Conservation (phyloP, 306 rosid species). For the Calophaca sinica region DNA sequence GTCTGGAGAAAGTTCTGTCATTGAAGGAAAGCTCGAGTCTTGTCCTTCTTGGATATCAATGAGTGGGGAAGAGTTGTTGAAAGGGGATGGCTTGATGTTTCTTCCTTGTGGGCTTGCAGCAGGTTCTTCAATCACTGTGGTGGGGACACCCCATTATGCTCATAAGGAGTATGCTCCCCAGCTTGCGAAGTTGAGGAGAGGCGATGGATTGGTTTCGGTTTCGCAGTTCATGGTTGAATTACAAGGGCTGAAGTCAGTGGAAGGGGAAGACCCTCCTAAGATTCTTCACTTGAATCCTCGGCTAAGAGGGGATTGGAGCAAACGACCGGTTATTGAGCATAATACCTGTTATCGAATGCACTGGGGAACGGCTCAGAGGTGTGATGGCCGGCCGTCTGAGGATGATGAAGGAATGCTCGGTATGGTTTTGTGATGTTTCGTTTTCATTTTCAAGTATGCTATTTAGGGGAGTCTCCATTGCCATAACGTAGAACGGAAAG, state of each 20-base stretch:
- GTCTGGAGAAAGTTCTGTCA: conserved; percentile 57
- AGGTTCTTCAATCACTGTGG: conserved; percentile 91
- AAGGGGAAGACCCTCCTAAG: conserved; percentile 99
- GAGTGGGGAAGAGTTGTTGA: conserved; percentile 68
- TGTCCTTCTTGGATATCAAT: conserved; percentile 96
- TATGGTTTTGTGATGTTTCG: conserved; percentile 50
- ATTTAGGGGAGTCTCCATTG: conserved; percentile 18
- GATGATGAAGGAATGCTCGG: conserved; percentile 86
- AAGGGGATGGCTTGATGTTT: conserved; percentile 80
- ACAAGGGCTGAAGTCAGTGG: conserved; percentile 93
- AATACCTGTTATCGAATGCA: conserved; percentile 98
- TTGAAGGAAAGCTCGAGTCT: conserved; percentile 71
- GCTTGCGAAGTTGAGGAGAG: conserved; percentile 61
- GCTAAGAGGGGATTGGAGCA: conserved; percentile 93
- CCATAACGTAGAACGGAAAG: conserved; percentile 22
- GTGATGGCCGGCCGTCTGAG: conserved; percentile 80
- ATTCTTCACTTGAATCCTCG: conserved; percentile 95
- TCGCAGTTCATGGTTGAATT: conserved; percentile 94
- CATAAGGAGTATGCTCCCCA: conserved; percentile 82
- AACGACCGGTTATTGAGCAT: conserved; percentile 85
- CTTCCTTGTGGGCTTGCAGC: conserved; percentile 99
- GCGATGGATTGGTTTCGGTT: conserved; percentile 68
- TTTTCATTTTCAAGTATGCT: conserved; percentile 42
- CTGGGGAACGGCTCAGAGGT: conserved; percentile 95
- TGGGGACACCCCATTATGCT: conserved; percentile 87